These are phyloP conservation scores for Paramecium primaurelia DNA, from an alignment of 73 alveolate species.

Conservation along the genomic window DNA sequence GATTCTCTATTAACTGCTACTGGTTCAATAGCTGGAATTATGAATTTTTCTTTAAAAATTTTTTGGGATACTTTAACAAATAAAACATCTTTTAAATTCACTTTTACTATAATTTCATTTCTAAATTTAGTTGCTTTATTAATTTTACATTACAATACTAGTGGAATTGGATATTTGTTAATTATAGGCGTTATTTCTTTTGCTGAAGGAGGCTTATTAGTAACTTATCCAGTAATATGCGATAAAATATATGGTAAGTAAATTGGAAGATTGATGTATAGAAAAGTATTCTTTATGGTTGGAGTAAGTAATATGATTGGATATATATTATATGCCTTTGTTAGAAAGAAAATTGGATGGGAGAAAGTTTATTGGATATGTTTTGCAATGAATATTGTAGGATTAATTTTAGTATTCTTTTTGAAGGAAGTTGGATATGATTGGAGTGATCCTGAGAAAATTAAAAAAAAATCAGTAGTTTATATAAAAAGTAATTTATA, in stretches of 20 bases:
- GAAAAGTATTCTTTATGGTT: too few relatives aligned
- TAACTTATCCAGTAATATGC: background rate
- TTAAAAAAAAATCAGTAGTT: background rate
- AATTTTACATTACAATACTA: background rate
- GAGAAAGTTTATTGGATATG: background rate
- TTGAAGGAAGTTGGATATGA: background rate
- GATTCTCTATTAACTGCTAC: background rate
- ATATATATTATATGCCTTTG: background rate
- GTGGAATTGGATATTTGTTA: background rate
- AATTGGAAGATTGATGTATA: too few relatives aligned
- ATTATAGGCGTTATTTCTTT: background rate
- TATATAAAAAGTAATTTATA: background rate
- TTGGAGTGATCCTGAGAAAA: background rate
- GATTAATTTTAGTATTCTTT: background rate
- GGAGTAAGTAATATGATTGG: background rate
- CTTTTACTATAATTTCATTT: background rate
- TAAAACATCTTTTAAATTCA: background rate
- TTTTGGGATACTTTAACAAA: slow-evolving; percentile 7
- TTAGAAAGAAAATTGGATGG: background rate
- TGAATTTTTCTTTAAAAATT: background rate
- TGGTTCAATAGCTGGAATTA: slow-evolving; percentile 14
- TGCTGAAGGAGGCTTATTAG: slow-evolving; percentile 5
- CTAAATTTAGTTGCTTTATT: background rate
- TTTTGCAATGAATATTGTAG: background rate
- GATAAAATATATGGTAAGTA: background rate